A percentile compares a stretch with the other conserved stretches of the same genome.
Conservation (phyloP, 768 basidiomycete species). For the Mycena vulgaris region DNA sequence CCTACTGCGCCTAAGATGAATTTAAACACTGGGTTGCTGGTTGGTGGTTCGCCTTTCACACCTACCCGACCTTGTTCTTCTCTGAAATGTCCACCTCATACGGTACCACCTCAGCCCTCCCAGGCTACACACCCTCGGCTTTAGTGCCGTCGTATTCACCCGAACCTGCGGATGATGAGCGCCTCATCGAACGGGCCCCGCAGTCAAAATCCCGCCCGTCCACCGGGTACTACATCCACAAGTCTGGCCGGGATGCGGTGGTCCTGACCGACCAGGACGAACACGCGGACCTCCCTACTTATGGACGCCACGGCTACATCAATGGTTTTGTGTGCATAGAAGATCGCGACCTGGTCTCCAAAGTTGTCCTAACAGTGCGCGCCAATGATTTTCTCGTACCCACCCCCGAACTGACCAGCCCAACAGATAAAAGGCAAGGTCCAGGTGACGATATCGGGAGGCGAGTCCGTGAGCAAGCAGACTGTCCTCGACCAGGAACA, state of each 20-base stretch:
- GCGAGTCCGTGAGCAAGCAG: slow-evolving; percentile 49
- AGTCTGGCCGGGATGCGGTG: slow-evolving; percentile 56
- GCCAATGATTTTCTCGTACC: neutral
- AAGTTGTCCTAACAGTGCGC: slow-evolving; percentile 62
- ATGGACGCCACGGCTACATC: slow-evolving; percentile 58
- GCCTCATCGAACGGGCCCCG: slow-evolving; percentile 65
- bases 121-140: slow-evolving; percentile 67
- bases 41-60: too few species aligned
- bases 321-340: slow-evolving; percentile 60
- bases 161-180: slow-evolving; percentile 66
- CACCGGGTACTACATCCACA: slow-evolving; percentile 57
- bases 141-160: slow-evolving; percentile 72
- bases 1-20: too few species aligned
- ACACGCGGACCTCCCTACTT: slow-evolving; percentile 55
- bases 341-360: slow-evolving; percentile 50
- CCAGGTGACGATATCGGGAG: slow-evolving; percentile 51
- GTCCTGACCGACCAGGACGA: slow-evolving; percentile 64
- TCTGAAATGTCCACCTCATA: neutral
- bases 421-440: slow-evolving; percentile 60
- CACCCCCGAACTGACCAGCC: neutral
- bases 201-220: slow-evolving; percentile 38
- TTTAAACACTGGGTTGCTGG: too few species aligned
- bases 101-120: slow-evolving; percentile 46
- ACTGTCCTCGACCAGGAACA: slow-evolving; percentile 49
- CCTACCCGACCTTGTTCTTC: too few species aligned